Evolutionary conservation across 495 filamentous ascomycete genomes (phyloP), one percentile per base, ranked within the genome.

Genomic region (Parachaetomium inaequale): DNA sequence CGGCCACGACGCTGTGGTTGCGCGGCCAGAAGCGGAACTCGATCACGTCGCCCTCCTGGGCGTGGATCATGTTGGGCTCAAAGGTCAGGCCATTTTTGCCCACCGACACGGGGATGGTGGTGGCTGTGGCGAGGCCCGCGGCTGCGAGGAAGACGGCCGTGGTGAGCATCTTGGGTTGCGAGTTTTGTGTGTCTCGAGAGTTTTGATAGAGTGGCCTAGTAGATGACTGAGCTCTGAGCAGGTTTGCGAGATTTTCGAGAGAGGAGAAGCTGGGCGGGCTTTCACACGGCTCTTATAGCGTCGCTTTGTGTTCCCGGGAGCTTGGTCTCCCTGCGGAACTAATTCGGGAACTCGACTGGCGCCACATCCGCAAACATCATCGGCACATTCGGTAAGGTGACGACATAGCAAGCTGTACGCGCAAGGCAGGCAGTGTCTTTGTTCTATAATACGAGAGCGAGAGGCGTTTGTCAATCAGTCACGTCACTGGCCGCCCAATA

Each of bases 21-120:
- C 66, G 69, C 2, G 78, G 70, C 66, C 73, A 78, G 71, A 84
- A 84, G 63, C 76, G 74, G 69, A 84, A 84, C 63, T 82, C 76
- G 51, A 85, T 64, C n/a, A 75, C 74, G 60, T 81, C 83, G 64
- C 82, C 82, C 1, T 66, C 26, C 5, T 62, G 28, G n/a, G 79
- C 79, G 15, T 65, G 67, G 55, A 83, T 64, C 43, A 29, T 51
- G 57, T 58, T 65, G 32, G 74, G 74, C 2, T 51, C 52, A 38
- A 76, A 75, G 38, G 62, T 71, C n/a, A 75, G 70, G 29, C 67
- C 66, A 15, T 45, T 56, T 23, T 61, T 67, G 63, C 72, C 72
- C 15, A 74, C 70, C 0, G 59, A 55, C 29, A 74, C 58, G 15
- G 60, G 59, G 45, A 71, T 66, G 40, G 43, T 70, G 29, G 43